Base-by-base conservation (phyloP, 2,329 filamentous ascomycete species). In the Phaeosphaeria sp. region DNA sequence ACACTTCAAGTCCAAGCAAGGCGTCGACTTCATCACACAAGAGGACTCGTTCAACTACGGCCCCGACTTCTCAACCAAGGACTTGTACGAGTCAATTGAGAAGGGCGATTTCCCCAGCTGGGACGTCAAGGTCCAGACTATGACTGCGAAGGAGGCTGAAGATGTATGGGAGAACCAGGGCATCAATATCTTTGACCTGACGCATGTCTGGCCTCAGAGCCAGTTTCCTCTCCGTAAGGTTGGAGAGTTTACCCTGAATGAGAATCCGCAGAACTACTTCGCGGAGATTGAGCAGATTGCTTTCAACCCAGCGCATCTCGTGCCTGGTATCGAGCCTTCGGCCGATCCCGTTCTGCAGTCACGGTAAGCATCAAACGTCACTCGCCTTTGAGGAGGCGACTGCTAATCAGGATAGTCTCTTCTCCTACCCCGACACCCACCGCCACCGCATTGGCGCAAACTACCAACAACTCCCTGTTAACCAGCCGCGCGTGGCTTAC, bases 311-410 rank as follows among this genome's bases (percentile, higher is more conserved):
- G 83, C 87, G 6, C 87, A 90, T 71, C 77, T 90, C 74, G 82
- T 86, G 3, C 88, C 88, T 3, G 88, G 89, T 52, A 85, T 89
- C 55, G 88, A 90, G 75, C 85, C 88, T 15, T 89, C 88, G 10
- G 87, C 87, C 62, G 89, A 91, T 65, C 88, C 89, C 1, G 87
- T 91, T 39, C 80, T 91, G 2, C 88, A 91, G 75, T 85, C 84
- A 41, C 87, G 89, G 36, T 41, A 41, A 18, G 36, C 36, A 41
- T 13, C n/a, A 27, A 27, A 27, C 25, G 5, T 41, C 36, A 15
- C 11, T n/a, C n/a, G 15, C 36, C 13, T 41, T 15, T 15, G 4
- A 4, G 5, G n/a, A 18, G 15, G 15, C 36, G 36, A 41, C 15
- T 6, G 5, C 11, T 41, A 41, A 41, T 15, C 13, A 41, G 15